These are phyloP conservation scores for Plasmodium relictum DNA, from an alignment of 169 alveolate species.

Conservation along the genomic window DNA sequence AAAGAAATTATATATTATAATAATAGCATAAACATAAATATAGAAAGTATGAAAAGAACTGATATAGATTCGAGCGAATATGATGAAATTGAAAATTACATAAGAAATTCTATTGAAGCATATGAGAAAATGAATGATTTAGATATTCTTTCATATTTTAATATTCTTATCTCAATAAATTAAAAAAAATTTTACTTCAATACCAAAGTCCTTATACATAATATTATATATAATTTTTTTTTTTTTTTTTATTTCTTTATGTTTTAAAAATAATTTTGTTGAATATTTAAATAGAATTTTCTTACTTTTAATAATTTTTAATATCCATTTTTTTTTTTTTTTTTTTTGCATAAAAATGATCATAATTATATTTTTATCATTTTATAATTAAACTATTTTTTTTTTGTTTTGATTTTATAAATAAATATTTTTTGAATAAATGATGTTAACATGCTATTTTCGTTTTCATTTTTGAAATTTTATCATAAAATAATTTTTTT, in stretches of 20 bases:
- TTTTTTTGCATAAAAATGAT: too few species aligned
- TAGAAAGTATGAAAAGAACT: constrained; percentile 6
- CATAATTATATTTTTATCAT: too few species aligned
- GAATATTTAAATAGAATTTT: too few species aligned
- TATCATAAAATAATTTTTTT: constrained; percentile 19
- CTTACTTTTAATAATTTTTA: too few species aligned
- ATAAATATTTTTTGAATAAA: too few species aligned
- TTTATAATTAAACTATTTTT: too few species aligned
- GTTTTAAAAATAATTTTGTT: too few species aligned
- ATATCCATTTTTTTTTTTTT: too few species aligned
- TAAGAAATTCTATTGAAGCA: constrained; percentile 31
- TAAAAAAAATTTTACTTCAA: too few species aligned
- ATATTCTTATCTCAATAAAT: constrained; percentile 18
- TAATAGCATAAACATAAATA: constrained; percentile 54
- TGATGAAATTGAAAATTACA: constrained; percentile 47
- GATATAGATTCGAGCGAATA: constrained; percentile 26
- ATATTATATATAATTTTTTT: neutral
- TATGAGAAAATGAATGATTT: constrained; percentile 41
- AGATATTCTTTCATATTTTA: constrained; percentile 41
- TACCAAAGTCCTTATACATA: too few species aligned
- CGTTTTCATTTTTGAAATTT: constrained; percentile 10
- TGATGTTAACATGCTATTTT: neutral
- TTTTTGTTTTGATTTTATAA: neutral
- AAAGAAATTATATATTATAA: constrained; percentile 12
- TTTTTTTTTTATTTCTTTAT: neutral